Base-by-base conservation (phyloP, 139 green algal species). In the Coelastrella sp. region DNA sequence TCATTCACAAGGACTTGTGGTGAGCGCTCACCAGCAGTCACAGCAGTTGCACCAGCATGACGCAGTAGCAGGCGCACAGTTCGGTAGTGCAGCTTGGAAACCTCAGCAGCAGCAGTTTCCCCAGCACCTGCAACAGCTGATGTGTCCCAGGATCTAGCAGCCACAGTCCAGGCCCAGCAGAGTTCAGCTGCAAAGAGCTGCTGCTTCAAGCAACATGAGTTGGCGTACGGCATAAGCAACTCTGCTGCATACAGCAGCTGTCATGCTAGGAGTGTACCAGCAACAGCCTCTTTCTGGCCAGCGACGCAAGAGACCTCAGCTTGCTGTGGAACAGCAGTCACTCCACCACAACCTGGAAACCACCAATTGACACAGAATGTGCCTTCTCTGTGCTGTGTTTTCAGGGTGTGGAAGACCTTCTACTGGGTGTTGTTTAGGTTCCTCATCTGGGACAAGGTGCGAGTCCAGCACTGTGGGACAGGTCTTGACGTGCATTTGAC, bases 371-470 rank as follows among this genome's bases (percentile, higher is more conserved):
- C 1, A 47, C 32, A 47, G 32, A 47, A 47, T 47, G 1, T 47
- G 32, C 32, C 32, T 47, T 77, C 16, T 23, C 11, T 76, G 68
- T 23, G 61, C 64, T 14, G 2, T 5, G 4, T 47, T 60, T 78
- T 61, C 82, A 87, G 82, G 82, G n/a, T 87, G 10, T 87, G 82
- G 82, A 87, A 87, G 82, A 17, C 11, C 64, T 75, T 87, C 23
- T 78, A 87, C 64, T 87, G 82, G 82, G 82, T 87, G 82, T 32
- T 87, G 65, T 87, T 87, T 32, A 47, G 82, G 5, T 87, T 87
- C 65, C 14, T 87, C 5, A 65, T 87, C 56, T 87, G 82, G 82
- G 19, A 87, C 64, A 64, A 56, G 82, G 82, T 87, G 7, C 32
- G 82, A 47, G 54, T 71, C 32, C 32, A 47, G 32, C 32, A 47